Evolutionary conservation across 257 asterid species (phyloP).

Genomic region (Ophiorrhiza pumila): DNA sequence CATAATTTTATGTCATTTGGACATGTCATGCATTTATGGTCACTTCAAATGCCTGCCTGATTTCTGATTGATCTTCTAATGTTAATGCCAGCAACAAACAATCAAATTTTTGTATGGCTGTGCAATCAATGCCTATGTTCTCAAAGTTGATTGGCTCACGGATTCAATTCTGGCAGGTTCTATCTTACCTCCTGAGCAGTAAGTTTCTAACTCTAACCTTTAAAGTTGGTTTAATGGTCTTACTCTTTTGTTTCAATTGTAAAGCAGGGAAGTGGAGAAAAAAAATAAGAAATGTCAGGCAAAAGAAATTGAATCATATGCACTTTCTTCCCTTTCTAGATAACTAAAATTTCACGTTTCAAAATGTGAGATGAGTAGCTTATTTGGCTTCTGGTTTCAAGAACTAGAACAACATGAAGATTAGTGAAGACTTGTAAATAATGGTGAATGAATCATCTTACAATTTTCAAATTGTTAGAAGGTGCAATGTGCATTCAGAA

Average conservation of each 20-base stretch:
- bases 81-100: slow-evolving; percentile 63
- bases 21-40: too few species aligned
- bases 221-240: background rate
- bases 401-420: background rate
- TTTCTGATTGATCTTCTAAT: slow-evolving; percentile 14
- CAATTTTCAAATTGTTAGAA: too few species aligned
- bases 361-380: background rate
- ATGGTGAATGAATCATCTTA: background rate
- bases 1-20: too few species aligned
- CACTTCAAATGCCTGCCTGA: too few species aligned
- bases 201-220: slow-evolving; percentile 6
- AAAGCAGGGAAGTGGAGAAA: too few species aligned
- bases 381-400: background rate
- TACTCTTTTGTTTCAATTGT: background rate
- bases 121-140: slow-evolving; percentile 64
- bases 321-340: background rate
- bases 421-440: background rate
- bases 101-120: slow-evolving; percentile 78
- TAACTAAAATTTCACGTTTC: background rate
- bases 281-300: too few species aligned
- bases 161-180: slow-evolving; percentile 64
- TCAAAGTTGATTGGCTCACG: slow-evolving; percentile 65
- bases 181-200: slow-evolving; percentile 62
- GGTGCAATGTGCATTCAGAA: too few species aligned
- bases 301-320: background rate